phyloP scores from a whole-genome alignment of 2,329 filamentous ascomycete genomes.

The Reticulascus tulasneorum region DNA sequence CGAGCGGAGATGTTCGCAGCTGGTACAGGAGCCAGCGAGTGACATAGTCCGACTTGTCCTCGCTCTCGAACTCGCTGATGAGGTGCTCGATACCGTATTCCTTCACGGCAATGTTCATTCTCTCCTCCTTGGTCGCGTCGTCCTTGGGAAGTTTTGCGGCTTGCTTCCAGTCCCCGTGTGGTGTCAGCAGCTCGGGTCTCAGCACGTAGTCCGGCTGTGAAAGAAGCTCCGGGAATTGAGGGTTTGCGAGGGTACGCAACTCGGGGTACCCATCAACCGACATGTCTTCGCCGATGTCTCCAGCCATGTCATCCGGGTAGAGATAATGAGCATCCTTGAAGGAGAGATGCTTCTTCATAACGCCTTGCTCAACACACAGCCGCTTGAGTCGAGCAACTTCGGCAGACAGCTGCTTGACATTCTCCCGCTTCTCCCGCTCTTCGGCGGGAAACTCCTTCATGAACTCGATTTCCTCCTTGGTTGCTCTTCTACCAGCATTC shows the following conservation, averaged over 20 bases:
- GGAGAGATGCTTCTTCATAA: constrained; percentile 39
- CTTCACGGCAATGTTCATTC: constrained; percentile 39
- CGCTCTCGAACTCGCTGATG: constrained; percentile 28
- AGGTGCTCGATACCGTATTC: constrained; percentile 45
- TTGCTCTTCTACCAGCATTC: constrained; percentile 21
- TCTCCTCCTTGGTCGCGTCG: constrained; percentile 27
- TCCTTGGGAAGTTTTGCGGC: constrained; percentile 32
- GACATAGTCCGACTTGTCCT: constrained; percentile 41
- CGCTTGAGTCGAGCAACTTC: constrained; percentile 30
- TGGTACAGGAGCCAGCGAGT: constrained; percentile 51
- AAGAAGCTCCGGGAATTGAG: constrained; percentile 41
- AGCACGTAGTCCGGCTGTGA: constrained; percentile 45
- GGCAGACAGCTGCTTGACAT: constrained; percentile 28
- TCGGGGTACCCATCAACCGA: constrained; percentile 28
- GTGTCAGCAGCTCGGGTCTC: constrained; percentile 31
- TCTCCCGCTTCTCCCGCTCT: constrained; percentile 26
- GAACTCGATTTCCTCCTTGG: constrained; percentile 38
- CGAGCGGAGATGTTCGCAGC: constrained; percentile 41
- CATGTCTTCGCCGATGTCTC: constrained; percentile 37
- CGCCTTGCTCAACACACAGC: constrained; percentile 36
- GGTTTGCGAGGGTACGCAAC: constrained; percentile 30
- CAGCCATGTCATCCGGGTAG: no score
- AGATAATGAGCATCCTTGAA: constrained; percentile 35
- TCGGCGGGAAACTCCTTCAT: constrained; percentile 36
- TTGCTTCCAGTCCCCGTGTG: constrained; percentile 34